Conservation (phyloP, 129 eudicot species). For the Lonicera japonica region DNA sequence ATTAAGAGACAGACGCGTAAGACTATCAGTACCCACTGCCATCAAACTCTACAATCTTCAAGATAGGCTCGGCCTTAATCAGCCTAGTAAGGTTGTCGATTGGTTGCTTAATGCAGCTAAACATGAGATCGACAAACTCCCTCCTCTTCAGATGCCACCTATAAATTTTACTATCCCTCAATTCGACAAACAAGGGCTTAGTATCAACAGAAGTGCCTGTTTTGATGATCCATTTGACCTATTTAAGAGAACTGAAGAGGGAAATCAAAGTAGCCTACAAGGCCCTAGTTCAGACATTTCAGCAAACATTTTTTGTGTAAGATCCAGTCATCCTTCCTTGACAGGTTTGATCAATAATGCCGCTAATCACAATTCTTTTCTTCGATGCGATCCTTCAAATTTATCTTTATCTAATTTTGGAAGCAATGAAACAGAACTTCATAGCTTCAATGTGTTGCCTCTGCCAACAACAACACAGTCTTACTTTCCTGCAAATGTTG, state of each 20-base stretch:
- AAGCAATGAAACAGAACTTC: conserved; percentile 25
- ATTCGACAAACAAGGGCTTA: conserved; percentile 17
- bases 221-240: conserved; percentile 27
- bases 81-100: conserved; percentile 88
- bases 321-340: conserved; percentile 11
- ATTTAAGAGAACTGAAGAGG: conserved; percentile 22
- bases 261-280: conserved; percentile 8
- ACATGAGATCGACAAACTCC: conserved; percentile 73
- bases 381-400: conserved; percentile 53
- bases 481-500: conserved; percentile 6
- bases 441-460: conserved; percentile 28
- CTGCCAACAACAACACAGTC: conserved; percentile 18
- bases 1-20: conserved; percentile 70
- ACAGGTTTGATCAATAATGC: conserved; percentile 31
- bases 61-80: conserved; percentile 79
- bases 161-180: conserved; percentile 31
- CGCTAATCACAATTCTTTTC: conserved; percentile 30
- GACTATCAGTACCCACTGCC: conserved; percentile 83
- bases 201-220: conserved; percentile 17
- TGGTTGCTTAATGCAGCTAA: conserved; percentile 80
- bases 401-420: conserved; percentile 36
- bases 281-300: conserved; percentile 15
- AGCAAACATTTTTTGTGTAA: conserved; percentile 27
- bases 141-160: conserved; percentile 74
- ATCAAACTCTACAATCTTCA: conserved; percentile 87